Base-by-base conservation (phyloP, 2,329 filamentous ascomycete species). In the Colletotrichum spaethianum region DNA sequence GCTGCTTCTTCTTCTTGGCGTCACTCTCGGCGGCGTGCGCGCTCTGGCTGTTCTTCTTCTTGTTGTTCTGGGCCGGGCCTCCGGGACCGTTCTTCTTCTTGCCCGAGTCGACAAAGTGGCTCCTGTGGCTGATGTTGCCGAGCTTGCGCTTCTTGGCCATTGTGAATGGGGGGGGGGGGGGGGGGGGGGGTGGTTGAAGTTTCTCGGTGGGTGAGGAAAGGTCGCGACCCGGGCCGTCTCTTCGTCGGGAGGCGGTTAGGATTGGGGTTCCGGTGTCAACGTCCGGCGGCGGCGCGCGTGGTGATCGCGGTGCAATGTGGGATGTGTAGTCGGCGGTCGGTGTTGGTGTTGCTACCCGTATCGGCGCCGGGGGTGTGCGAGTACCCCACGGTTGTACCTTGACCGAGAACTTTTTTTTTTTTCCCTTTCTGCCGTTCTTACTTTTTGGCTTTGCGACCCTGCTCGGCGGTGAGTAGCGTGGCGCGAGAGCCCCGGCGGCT, bases 71-170 rank as follows among this genome's bases (percentile, higher is more conserved):
- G 38, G 59, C 53, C 50, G 66, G 71, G 23, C 57, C 69, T 23
- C 23, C 33, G 16, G 55, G 26, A 44, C 50, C 59, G 71, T 67
- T 72, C 74, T 62, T 70, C 57, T 74, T 72, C 70, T 63, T 70
- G 26, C 50, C 59, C 26, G 72, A 42, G 63, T 67, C 72, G 46
- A 67, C 68, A 63, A 73, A 67, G 64, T 66, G 71, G 67, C 44
- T 70, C 63, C 61, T 66, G 68, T 70, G 74, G 23, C 56, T 67
- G 57, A 59, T 73, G 63, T 66, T 79, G 79, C 70, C 75, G 66
- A 84, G 80, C 81, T 86, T 87, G 74, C 83, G 84, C 77, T 85
- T 86, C 74, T 82, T 85, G 64, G 76, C 79, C 82, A 83, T 84
- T 62, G 18, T 20, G 12, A 23, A 18, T 11, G 46, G n/a, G n/a